Evolutionary conservation across 768 basidiomycete species (phyloP), one percentile per base, ranked within the genome.

Genomic region (Suillus occidentalis): DNA sequence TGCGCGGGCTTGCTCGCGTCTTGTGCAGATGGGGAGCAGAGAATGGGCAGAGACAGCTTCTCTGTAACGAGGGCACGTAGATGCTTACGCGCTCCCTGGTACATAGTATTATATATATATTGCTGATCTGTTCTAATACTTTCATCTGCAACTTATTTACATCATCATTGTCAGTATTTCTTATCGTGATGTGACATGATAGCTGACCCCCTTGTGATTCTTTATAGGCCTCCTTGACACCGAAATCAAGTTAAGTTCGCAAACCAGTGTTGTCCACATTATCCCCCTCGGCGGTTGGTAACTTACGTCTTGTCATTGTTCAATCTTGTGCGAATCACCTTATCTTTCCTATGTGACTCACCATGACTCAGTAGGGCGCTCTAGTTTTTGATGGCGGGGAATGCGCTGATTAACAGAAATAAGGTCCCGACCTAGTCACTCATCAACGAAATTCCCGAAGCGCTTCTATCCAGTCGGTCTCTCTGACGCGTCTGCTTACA

Each of bases 11-110:
- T 94, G 92, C 72, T 94, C 91, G 28, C 83, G 94, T 52, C 80
- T 94, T 20, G 90, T 93, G 53, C 87, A 94, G 75, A 94, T 94
- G 93, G 94, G 95, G 18, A 95, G 92, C 73, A 89, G 83, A 69
- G 91, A 95, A 69, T 97, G 94, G 94, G 84, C 84, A 3, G 84
- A 85, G 73, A 79, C 75, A 43, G 73, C 81, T 18, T 40, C 28
- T 18, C 58, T 20, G 20, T 59, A 20, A 42, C 40, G 28, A 20
- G 28, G 16, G 31, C 25, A 25, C 14, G 22, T 18, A 31, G 9
- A 55, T 55, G 10, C 53, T 3, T 20, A 12, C 18, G 34, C 20
- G 18, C 40, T 42, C 40, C 58, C 18, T 59, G 40, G 53, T 55
- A 34, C 34, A 55, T 37, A 34, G 31, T 55, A 55, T n/a, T 34